Base-by-base conservation (phyloP, 805 yeast genomes). In the Metschnikowia kunwiensis region DNA sequence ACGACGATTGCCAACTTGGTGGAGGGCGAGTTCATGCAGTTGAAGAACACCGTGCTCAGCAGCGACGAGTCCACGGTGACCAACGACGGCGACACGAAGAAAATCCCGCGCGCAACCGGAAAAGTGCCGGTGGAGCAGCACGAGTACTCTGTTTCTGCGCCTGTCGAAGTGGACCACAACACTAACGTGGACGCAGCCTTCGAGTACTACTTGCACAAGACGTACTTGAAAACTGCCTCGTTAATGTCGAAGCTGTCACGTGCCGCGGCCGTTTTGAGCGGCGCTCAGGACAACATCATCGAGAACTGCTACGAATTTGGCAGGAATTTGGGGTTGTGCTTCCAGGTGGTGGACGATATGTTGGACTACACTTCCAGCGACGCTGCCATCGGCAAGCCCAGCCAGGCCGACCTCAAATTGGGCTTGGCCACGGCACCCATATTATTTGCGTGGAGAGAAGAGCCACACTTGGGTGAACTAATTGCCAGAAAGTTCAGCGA, bases 11-110 rank as follows among this genome's bases (percentile, higher is more conserved):
- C 97, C 9, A 93, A 93, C 58, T 72, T 93, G 42, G 97, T 93
- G 1, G 98, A 93, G 65, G 98, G 98, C 33, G 98, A 93, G 65
- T 91, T 93, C 59, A 93, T 93, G 97, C 98, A 93, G 65, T 75
- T 93, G 68, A 89, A 91, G 51, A 93, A 93, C 63, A 87, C 96
- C 0, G 93, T 89, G 6, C 65, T 83, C 27, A 61, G 51, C 41
- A 48, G 48, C 30, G 75, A 70, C 42, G 77, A 76, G 22, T 55
- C 70, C 33, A 55, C 67, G 21, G 60, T 70, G 14, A 65, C 71
- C 40, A 86, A 75, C 44, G 75, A 65, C 37, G 72, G 72, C 3
- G 74, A 67, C 33, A 32, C 53, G 30, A 53, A 74, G 61, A 44
- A 48, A 20, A 60, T 77, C 11, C 87, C 87, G 5, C 49, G 52